Base-by-base conservation (phyloP, 192 early-diverging fungal species). In the Linderina pennispora region DNA sequence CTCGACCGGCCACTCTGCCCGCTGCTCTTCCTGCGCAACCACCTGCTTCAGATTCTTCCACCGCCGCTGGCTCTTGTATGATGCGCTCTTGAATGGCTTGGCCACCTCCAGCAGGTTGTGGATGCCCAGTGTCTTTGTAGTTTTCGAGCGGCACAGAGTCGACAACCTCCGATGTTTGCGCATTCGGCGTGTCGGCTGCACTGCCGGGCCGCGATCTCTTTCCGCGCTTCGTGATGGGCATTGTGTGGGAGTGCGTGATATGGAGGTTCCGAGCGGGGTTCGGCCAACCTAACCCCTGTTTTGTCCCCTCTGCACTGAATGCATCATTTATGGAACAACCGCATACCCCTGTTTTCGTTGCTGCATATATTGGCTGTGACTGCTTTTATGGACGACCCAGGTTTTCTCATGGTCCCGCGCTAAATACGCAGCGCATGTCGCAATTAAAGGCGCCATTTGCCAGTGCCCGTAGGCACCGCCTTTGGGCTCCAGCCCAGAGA, bases 21-120 rank as follows among this genome's bases (percentile, higher is more conserved):
- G 56, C 55, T 84, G 83, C 59, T 93, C 91, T n/a, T n/a, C n/a
- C 37, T 77, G 57, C 3, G 83, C 61, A 3, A 89, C 59, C 9
- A 93, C 80, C 62, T 93, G 91, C 45, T 91, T 90, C 44, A 93
- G 63, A 40, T 84, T 86, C 57, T 82, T 88, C 58, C 74, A 80
- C 58, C 86, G 85, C 24, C 84, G 84, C 10, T 80, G 54, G 19
- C 79, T 57, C 40, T 64, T 62, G 65, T 83, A 88, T 20, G 66
- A 69, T 20, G 75, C 32, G 49, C 68, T 86, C 56, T 90, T 92
- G 74, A 90, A 92, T n/a, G 84, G 80, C 45, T 80, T 83, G 45
- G 62, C 48, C 25, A 56, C 76, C 48, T 26, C 48, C 32, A 33
- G 17, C 25, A 75, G 62, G 28, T 75, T 61, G 43, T 23, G 56